Percentiles rank a stretch among this genome's conserved stretches.
Conservation (phyloP, 208 protist genomes). For the Plasmodiophora brassicae region DNA sequence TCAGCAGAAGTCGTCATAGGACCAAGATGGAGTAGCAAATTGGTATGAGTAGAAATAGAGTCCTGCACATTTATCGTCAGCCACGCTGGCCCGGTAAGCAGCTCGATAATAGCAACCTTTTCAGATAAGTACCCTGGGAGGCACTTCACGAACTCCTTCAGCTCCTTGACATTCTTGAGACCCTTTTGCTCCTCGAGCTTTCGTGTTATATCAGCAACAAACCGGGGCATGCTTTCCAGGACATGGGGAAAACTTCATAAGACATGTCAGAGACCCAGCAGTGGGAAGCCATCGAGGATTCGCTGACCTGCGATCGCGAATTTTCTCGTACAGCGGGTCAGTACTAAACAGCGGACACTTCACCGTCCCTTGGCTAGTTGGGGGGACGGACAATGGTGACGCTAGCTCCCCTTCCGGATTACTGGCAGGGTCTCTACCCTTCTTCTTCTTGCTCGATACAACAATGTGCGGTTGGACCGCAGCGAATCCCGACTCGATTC, state of each 20-base stretch:
- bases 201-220: not conserved
- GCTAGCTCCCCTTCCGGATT: no score
- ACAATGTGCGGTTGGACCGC: not conserved
- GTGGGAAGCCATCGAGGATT: not conserved
- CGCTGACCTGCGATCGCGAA: not conserved
- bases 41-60: not conserved
- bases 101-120: no score
- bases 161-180: not conserved
- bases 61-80: not conserved
- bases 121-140: not conserved
- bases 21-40: not conserved
- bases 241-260: not conserved
- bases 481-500: not conserved
- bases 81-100: not conserved
- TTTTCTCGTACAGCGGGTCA: not conserved
- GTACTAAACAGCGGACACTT: conserved; percentile 14
- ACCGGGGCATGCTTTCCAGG: not conserved
- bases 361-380: not conserved
- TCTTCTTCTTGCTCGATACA: not conserved
- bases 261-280: not conserved
- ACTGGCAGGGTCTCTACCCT: no score
- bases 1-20: not conserved
- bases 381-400: no score
- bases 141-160: conserved; percentile 16
- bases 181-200: not conserved